Evolutionary conservation across 768 basidiomycete species (phyloP).

Genomic region (Suillus subalutaceus): DNA sequence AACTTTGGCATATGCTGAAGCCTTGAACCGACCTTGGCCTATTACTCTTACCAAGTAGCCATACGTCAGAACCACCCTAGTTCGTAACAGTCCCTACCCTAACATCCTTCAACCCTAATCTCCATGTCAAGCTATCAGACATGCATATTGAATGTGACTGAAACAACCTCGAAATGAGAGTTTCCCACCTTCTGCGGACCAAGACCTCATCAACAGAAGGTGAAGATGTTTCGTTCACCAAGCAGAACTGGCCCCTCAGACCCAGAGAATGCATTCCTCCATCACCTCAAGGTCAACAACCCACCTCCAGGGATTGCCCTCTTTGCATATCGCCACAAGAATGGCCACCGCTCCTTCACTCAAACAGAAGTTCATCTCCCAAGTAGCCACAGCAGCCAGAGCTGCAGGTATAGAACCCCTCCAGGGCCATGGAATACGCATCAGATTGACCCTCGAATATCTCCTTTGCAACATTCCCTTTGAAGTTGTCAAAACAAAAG

Average conservation of each 20-base stretch:
- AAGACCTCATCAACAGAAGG: neutral
- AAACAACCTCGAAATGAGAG: too few species aligned
- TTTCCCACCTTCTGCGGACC: neutral
- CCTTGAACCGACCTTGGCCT: too few species aligned
- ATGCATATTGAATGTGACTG: accelerated
- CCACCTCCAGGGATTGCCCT: neutral
- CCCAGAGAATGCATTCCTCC: neutral
- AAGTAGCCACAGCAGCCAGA: neutral
- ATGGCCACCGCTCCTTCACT: neutral
- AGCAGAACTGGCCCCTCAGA: neutral
- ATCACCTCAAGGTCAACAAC: neutral
- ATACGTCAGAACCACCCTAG: too few species aligned
- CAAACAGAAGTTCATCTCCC: neutral
- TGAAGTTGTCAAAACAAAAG: too few species aligned
- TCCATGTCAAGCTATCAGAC: neutral
- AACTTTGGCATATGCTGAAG: too few species aligned
- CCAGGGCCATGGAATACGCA: too few species aligned
- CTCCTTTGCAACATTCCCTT: too few species aligned
- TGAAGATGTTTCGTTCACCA: neutral
- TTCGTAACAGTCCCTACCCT: too few species aligned
- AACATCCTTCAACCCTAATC: neutral
- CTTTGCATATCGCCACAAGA: neutral
- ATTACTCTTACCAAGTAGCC: too few species aligned
- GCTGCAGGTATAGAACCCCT: too few species aligned
- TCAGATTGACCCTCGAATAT: too few species aligned